Percentiles rank a stretch among this genome's conserved stretches.
Evolutionary conservation across 1,284 basidiomycete genomes (phyloP).

Genomic region (Boletus mariae): DNA sequence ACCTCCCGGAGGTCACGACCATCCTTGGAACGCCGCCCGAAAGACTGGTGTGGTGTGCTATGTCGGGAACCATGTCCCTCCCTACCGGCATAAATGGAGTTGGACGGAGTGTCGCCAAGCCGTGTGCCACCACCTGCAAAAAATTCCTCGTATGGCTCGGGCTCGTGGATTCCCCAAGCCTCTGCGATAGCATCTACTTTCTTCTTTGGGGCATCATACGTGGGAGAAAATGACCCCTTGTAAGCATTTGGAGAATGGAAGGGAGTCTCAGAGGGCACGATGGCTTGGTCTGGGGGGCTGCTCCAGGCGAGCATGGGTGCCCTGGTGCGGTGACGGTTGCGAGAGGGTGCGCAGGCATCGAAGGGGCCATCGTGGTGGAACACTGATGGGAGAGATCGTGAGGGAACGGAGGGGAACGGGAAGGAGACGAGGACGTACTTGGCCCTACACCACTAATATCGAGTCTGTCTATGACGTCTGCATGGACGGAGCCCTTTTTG

Average conservation of each 20-base stretch:
- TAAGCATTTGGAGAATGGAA: slow-evolving; percentile 53
- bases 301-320: slow-evolving; percentile 82
- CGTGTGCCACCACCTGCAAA: slow-evolving; percentile 64
- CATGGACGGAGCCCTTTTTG: slow-evolving; percentile 70
- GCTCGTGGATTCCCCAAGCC: slow-evolving; percentile 85
- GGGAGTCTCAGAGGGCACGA: slow-evolving; percentile 39
- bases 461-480: slow-evolving; percentile 63
- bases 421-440: slow-evolving; percentile 46
- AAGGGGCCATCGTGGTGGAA: slow-evolving; percentile 88
- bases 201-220: slow-evolving; percentile 61
- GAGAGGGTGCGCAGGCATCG: slow-evolving; percentile 82
- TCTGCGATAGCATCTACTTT: slow-evolving; percentile 79
- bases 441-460: slow-evolving; percentile 69
- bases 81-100: slow-evolving; percentile 60
- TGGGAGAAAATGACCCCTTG: slow-evolving; percentile 42
- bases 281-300: slow-evolving; percentile 41
- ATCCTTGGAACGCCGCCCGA: slow-evolving; percentile 40
- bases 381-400: slow-evolving; percentile 43
- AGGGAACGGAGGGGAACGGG: slow-evolving; percentile 1
- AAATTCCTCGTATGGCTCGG: slow-evolving; percentile 84
- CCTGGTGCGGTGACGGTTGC: slow-evolving; percentile 72
- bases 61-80: slow-evolving; percentile 39
- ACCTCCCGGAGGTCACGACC: slow-evolving; percentile 44
- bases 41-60: slow-evolving; percentile 31
- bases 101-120: slow-evolving; percentile 56